Evolutionary conservation across 208 protist species (phyloP), one percentile per base, ranked within the genome.

Genomic region (Novymonas esmeraldas): DNA sequence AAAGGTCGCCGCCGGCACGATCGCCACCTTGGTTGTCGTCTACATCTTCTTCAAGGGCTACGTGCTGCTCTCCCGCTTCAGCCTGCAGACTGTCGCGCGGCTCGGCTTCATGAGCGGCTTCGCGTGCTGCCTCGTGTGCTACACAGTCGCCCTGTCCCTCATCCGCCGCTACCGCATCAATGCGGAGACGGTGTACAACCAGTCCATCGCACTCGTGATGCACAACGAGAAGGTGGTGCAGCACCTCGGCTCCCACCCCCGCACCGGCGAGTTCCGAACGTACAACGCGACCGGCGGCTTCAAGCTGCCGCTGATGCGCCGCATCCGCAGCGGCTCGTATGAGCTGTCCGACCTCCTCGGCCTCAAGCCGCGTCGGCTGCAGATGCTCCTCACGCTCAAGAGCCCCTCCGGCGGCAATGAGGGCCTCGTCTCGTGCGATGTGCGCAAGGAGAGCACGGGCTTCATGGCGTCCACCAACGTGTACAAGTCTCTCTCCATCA

Each of bases 311-410:
- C 76, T 96, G 16, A 62, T 88, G 52, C 86, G 88, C 54, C 91
- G 91, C 64, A 82, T 96, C 54, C 88, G 91, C 28, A 92, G 86
- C 22, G 88, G 91, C n/a, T 79, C 78, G 3, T 96, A 96, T 70
- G 87, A 94, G 64, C 72, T 96, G 42, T 67, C 82, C 0, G 91
- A 96, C 64, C 76, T 94, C 13, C 76, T 96, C 1, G 91, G 87
- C 3, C 71, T 93, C 26, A 94, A 93, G 72, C 86, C 76, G 36
- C 84, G 86, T 29, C 81, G 79, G 20, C 67, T 96, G 61, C 91
- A 93, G 70, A 96, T 96, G 91, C 73, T 96, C 48, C 92, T 96
- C 76, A 82, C 87, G 2, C 82, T 96, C 18, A 86, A 91, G 57
- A 89, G 89, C 54, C 79, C 81, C 13, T 58, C 71, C 16, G 89